These are phyloP conservation scores for Serendipita vermifera DNA, from an alignment of 768 basidiomycete species.

Conservation along the genomic window DNA sequence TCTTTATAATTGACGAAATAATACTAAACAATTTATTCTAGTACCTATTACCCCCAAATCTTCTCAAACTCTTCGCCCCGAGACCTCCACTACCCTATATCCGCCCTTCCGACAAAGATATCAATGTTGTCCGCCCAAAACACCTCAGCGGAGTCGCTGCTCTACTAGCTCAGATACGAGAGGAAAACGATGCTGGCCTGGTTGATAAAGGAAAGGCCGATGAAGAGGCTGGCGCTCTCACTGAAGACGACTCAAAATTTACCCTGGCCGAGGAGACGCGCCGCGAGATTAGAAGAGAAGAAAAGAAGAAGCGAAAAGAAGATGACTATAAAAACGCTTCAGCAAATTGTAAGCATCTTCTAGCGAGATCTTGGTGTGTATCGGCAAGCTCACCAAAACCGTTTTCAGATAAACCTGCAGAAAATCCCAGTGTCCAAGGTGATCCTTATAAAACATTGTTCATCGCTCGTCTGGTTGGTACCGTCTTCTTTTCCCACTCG, in stretches of 20 bases:
- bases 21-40: not conserved
- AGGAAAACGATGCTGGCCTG: slow-evolving; percentile 57
- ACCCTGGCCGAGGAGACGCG: slow-evolving; percentile 76
- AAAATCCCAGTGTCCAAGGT: slow-evolving; percentile 80
- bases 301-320: slow-evolving; percentile 58
- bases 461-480: slow-evolving; percentile 73
- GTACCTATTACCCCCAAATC: slow-evolving; percentile 85
- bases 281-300: slow-evolving; percentile 63
- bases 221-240: slow-evolving; percentile 34
- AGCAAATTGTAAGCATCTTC: slow-evolving; percentile 73
- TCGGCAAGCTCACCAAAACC: too few relatives aligned
- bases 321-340: slow-evolving; percentile 71
- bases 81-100: slow-evolving; percentile 79
- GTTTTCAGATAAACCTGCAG: slow-evolving; percentile 76
- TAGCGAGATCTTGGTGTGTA: not conserved
- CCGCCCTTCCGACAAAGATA: slow-evolving; percentile 74
- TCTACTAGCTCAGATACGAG: slow-evolving; percentile 59
- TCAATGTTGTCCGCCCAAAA: slow-evolving; percentile 57
- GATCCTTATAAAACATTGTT: slow-evolving; percentile 99
- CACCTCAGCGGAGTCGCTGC: slow-evolving; percentile 62
- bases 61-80: slow-evolving; percentile 92
- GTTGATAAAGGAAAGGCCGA: slow-evolving; percentile 56
- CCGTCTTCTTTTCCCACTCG: not conserved
- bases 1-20: not conserved
- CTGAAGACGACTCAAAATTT: slow-evolving; percentile 44